These are phyloP conservation scores for Colletotrichum liaoningense DNA, from an alignment of 2,329 filamentous ascomycete species.

Conservation along the genomic window DNA sequence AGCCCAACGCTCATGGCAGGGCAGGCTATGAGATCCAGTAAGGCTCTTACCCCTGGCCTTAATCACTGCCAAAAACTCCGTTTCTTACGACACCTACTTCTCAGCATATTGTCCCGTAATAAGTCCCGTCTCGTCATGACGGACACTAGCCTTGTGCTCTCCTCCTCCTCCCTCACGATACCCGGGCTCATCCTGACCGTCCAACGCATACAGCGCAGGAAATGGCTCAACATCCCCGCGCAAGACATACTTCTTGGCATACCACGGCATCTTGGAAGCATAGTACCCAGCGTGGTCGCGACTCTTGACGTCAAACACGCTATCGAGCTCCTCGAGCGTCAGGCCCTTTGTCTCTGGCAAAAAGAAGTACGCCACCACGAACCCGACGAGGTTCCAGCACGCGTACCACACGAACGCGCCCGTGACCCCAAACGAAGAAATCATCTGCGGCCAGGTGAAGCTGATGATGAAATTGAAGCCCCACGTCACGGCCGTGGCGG, in stretches of 20 bases:
- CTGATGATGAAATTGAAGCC: slow-evolving; percentile 53
- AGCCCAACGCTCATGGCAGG: neutral
- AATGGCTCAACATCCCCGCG: slow-evolving; percentile 44
- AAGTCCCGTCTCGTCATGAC: slow-evolving; percentile 5
- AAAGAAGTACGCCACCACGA: slow-evolving; percentile 47
- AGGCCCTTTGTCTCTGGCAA: slow-evolving; percentile 49
- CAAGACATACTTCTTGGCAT: slow-evolving; percentile 44
- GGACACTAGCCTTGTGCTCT: neutral
- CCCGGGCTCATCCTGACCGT: slow-evolving; percentile 18
- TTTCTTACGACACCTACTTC: neutral
- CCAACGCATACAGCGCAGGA: slow-evolving; percentile 45
- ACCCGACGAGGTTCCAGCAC: slow-evolving; percentile 49
- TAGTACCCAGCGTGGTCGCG: slow-evolving; percentile 46
- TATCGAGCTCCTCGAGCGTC: slow-evolving; percentile 49
- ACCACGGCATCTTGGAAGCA: slow-evolving; percentile 45
- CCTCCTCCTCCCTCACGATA: neutral
- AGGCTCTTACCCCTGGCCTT: neutral
- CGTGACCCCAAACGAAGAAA: slow-evolving; percentile 39
- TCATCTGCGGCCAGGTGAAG: slow-evolving; percentile 47
- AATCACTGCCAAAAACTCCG: neutral
- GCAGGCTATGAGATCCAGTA: neutral
- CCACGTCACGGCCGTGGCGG: slow-evolving; percentile 53
- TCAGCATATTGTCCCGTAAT: neutral
- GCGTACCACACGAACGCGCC: slow-evolving; percentile 55
- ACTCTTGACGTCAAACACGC: slow-evolving; percentile 47